Conservation (phyloP, 768 basidiomycete species). For the Tricholoma matsutake region DNA sequence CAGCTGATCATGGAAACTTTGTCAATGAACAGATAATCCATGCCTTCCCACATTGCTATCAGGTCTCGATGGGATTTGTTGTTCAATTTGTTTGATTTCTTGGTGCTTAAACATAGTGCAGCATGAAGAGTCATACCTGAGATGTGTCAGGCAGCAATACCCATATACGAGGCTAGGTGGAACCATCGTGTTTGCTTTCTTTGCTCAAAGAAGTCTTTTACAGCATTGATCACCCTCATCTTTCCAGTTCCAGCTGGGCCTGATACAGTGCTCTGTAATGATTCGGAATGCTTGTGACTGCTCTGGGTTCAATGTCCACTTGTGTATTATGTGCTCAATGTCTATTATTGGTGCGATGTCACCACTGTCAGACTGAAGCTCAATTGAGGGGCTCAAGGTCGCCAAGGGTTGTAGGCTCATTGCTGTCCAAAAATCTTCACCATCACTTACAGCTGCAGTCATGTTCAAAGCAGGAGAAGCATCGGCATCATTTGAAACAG, state of each 20-base stretch:
- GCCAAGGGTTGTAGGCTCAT: background rate
- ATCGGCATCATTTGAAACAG: background rate
- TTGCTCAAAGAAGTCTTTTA: no score
- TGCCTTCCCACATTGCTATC: constrained; percentile 27
- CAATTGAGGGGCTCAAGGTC: background rate
- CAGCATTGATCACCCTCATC: constrained; percentile 33
- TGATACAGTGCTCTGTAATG: constrained; percentile 28
- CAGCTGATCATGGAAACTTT: constrained; percentile 15
- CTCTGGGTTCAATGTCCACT: constrained; percentile 32
- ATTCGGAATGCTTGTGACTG: constrained; percentile 32
- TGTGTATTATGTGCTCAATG: no score
- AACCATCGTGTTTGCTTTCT: no score
- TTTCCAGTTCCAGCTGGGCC: constrained; percentile 45
- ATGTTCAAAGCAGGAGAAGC: background rate
- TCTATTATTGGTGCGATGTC: background rate
- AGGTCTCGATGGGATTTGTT: background rate
- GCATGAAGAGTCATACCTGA: no score
- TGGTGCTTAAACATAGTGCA: no score
- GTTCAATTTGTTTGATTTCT: constrained; percentile 8
- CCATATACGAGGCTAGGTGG: no score
- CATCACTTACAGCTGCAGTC: background rate
- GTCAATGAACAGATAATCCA: constrained; percentile 31
- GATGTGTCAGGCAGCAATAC: no score
- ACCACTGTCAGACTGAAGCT: background rate
- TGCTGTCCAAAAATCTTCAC: background rate